Percentiles rank a stretch among this genome's conserved stretches.
These are phyloP conservation scores for Colletotrichum nymphaeae DNA, from an alignment of 2,329 filamentous ascomycete species.

Conservation along the genomic window DNA sequence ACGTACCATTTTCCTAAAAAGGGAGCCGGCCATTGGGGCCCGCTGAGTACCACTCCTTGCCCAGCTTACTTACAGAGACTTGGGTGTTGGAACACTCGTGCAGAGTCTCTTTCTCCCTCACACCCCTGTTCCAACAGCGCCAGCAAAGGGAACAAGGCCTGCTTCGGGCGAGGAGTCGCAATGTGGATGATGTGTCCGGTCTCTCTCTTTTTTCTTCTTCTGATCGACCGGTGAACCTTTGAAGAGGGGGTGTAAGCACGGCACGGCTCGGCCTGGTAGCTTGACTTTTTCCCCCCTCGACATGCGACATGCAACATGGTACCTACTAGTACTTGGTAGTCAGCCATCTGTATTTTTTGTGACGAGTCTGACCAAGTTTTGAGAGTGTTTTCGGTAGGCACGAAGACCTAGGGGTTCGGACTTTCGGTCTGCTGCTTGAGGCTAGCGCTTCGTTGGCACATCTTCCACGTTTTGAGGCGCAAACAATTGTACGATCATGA, in stretches of 20 bases:
- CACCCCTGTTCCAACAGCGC: constrained; percentile 7
- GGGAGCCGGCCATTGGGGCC: constrained; percentile 1
- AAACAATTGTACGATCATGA: constrained; percentile 18
- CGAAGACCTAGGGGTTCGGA: not conserved
- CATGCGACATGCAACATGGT: not conserved
- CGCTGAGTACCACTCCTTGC: not conserved
- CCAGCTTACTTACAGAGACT: constrained; percentile 1
- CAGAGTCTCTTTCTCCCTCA: not conserved
- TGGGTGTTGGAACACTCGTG: no score
- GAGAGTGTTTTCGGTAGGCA: not conserved
- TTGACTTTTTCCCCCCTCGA: not conserved
- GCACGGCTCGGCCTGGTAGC: constrained; percentile 28
- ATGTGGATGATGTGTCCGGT: constrained; percentile 13
- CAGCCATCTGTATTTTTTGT: not conserved
- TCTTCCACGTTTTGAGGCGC: no score
- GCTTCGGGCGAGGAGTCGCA: constrained; percentile 21
- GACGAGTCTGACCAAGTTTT: not conserved
- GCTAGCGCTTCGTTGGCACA: not conserved
- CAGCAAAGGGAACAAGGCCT: not conserved
- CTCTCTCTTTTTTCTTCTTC: not conserved
- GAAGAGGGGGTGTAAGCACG: constrained; percentile 23
- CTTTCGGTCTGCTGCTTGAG: not conserved
- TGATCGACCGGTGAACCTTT: constrained; percentile 25
- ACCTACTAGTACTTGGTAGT: not conserved
- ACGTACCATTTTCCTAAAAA: constrained; percentile 11